Evolutionary conservation across 352 stramenopile species (phyloP).

Genomic region (Globisporangium middletonii): DNA sequence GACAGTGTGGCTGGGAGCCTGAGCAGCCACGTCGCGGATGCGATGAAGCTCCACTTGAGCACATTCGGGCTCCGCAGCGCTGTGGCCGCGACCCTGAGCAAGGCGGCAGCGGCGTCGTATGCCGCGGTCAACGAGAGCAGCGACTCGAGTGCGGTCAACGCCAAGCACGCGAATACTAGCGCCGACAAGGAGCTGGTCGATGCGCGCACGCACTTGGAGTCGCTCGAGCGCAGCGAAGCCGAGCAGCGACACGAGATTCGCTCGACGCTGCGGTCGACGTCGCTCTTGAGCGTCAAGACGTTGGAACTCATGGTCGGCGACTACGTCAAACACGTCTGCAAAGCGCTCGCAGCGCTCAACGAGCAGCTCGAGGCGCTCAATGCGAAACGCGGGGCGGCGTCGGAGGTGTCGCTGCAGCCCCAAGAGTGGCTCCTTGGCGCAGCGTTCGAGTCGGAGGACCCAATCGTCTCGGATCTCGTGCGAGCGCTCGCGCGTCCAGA

Average conservation of each 20-base stretch:
- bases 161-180: too few species aligned
- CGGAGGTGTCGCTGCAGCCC: background rate
- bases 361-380: constrained; percentile 5
- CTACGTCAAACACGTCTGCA: constrained; percentile 32
- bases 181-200: constrained; percentile 22
- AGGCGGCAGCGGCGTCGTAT: background rate
- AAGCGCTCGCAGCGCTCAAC: constrained; percentile 16
- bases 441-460: too few species aligned
- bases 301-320: constrained; percentile 57
- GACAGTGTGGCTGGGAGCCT: too few species aligned
- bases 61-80: constrained; percentile 24
- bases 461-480: too few species aligned
- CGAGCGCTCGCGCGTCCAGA: too few species aligned
- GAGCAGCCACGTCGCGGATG: constrained; percentile 5
- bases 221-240: constrained; percentile 23
- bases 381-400: background rate
- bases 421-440: too few species aligned
- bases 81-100: constrained; percentile 13
- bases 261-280: constrained; percentile 29
- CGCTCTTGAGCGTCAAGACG: constrained; percentile 36
- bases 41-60: constrained; percentile 10
- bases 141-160: background rate
- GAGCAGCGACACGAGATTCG: constrained; percentile 30
- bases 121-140: background rate
- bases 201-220: constrained; percentile 10